Conservation (phyloP, 805 yeast species). For the Wickerhamomyces tratensis region DNA sequence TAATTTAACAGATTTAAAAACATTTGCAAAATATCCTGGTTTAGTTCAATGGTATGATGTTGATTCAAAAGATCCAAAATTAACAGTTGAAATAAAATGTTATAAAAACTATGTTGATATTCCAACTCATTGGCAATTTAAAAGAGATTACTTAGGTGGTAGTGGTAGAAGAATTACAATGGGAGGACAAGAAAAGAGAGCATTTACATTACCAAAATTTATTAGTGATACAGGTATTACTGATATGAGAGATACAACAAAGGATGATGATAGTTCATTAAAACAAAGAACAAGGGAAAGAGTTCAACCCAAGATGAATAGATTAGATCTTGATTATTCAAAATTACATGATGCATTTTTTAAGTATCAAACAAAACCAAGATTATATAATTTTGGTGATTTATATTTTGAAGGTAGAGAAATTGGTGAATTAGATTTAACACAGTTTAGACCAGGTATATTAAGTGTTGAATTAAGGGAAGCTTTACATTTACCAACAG, state of each 20-base stretch:
- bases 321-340: slow-evolving; percentile 77
- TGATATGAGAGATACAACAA: slow-evolving; percentile 65
- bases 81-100: slow-evolving; percentile 56
- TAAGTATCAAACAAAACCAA: slow-evolving; percentile 69
- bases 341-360: slow-evolving; percentile 81
- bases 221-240: slow-evolving; percentile 78
- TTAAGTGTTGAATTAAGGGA: slow-evolving; percentile 49
- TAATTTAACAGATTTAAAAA: slow-evolving; percentile 59
- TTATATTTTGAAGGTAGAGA: slow-evolving; percentile 73
- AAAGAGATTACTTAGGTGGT: slow-evolving; percentile 62
- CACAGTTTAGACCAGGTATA: slow-evolving; percentile 53
- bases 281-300: slow-evolving; percentile 72
- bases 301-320: slow-evolving; percentile 85
- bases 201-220: slow-evolving; percentile 70
- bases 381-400: slow-evolving; percentile 62
- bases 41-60: slow-evolving; percentile 81
- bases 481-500: slow-evolving; percentile 56
- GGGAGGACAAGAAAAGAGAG: slow-evolving; percentile 51
- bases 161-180: slow-evolving; percentile 36
- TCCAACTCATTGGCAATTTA: slow-evolving; percentile 78
- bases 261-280: slow-evolving; percentile 40
- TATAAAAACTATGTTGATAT: slow-evolving; percentile 61
- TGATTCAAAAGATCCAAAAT: slow-evolving; percentile 70
- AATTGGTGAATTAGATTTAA: slow-evolving; percentile 32
- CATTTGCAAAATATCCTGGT: slow-evolving; percentile 53